Evolutionary conservation across 108 stramenopile species (phyloP).

Genomic region (Conticribra weissflogii): DNA sequence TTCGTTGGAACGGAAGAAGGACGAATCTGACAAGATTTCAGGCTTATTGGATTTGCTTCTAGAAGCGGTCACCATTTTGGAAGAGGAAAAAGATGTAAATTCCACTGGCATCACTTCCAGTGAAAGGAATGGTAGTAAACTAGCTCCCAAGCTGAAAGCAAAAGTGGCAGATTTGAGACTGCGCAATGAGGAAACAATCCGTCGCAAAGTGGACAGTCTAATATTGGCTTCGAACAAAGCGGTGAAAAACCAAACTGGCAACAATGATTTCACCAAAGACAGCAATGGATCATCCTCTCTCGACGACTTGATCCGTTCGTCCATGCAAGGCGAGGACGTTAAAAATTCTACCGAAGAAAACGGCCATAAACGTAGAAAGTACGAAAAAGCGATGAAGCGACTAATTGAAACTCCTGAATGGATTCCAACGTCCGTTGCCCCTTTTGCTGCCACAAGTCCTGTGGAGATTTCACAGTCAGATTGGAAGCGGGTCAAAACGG

Average conservation of each 20-base stretch:
- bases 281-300: constrained; percentile 2
- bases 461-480: constrained; percentile 43
- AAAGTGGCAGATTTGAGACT: constrained; percentile 35
- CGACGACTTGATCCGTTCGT: constrained; percentile 17
- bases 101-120: not conserved
- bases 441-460: constrained; percentile 49
- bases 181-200: constrained; percentile 20
- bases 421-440: constrained; percentile 63
- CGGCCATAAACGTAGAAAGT: constrained; percentile 8
- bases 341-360: constrained; percentile 11
- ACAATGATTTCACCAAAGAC: not conserved
- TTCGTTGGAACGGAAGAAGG: constrained; percentile 33
- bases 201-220: constrained; percentile 27
- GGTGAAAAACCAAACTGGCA: not conserved
- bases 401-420: constrained; percentile 65
- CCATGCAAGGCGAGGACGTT: constrained; percentile 15
- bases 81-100: constrained; percentile 25
- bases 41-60: constrained; percentile 46
- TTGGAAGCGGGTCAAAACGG: constrained; percentile 54
- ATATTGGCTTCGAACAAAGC: not conserved
- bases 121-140: not conserved
- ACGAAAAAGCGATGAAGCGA: constrained; percentile 34
- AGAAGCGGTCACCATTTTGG: constrained; percentile 41
- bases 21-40: constrained; percentile 16
- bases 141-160: constrained; percentile 24